Evolutionary conservation across 129 eudicot genomes (phyloP).

Genomic region (Cynara cardunculus): DNA sequence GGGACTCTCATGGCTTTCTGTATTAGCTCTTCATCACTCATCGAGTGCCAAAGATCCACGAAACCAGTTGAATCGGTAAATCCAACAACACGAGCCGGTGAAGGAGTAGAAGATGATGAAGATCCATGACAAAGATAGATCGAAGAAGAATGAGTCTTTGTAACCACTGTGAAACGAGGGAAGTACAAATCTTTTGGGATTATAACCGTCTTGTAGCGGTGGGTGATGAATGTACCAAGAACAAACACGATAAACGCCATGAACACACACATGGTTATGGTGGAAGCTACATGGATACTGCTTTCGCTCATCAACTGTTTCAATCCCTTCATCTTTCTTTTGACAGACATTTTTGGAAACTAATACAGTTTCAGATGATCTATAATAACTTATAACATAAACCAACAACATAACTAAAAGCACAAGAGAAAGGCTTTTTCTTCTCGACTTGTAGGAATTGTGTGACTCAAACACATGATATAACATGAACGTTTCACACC

Average conservation of each 20-base stretch:
- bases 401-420: neutral
- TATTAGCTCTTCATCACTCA: constrained; percentile 60
- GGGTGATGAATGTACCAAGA: constrained; percentile 46
- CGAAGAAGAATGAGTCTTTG: constrained; percentile 23
- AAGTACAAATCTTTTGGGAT: constrained; percentile 52
- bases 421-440: constrained; percentile 10
- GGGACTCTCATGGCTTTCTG: constrained; percentile 72
- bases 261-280: constrained; percentile 46
- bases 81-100: neutral
- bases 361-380: neutral
- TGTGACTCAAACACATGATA: constrained; percentile 24
- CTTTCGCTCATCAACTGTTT: constrained; percentile 31
- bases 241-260: constrained; percentile 46
- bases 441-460: constrained; percentile 19
- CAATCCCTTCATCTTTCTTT: constrained; percentile 9
- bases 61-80: constrained; percentile 16
- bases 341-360: neutral
- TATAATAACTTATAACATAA: neutral
- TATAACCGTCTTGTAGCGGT: constrained; percentile 36
- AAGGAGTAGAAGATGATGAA: constrained; percentile 14
- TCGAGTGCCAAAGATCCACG: constrained; percentile 48
- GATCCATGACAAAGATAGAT: constrained; percentile 16
- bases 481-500: constrained; percentile 10
- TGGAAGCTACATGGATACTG: constrained; percentile 48
- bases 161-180: constrained; percentile 31